Percentiles rank a stretch among this genome's conserved stretches.
These are phyloP conservation scores for Crepidotus sp. DNA, from an alignment of 1,284 basidiomycete genomes.

Conservation along the genomic window DNA sequence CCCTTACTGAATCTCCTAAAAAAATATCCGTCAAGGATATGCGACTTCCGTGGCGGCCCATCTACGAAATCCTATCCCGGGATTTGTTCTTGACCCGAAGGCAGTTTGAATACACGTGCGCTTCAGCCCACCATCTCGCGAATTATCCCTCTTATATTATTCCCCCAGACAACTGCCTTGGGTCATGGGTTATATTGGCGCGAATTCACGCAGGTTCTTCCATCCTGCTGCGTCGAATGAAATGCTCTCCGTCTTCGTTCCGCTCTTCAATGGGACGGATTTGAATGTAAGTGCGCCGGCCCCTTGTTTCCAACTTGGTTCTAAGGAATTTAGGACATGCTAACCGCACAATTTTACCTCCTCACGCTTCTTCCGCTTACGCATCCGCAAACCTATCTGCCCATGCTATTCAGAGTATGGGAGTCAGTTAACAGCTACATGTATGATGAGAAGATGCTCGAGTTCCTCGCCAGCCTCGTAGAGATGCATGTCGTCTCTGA, in stretches of 20 bases:
- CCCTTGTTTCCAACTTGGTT: conserved; percentile 1
- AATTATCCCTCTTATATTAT: conserved; percentile 5
- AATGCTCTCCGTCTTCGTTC: conserved; percentile 81
- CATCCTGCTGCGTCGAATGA: conserved; percentile 82
- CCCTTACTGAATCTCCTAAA: conserved; percentile 56
- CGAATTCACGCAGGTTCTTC: conserved; percentile 81
- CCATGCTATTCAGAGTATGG: conserved; percentile 76
- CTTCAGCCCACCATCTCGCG: conserved; percentile 1
- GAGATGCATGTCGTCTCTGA: conserved; percentile 69
- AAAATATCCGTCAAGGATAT: conserved; percentile 75
- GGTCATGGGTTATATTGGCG: conserved; percentile 81
- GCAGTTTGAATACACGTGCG: conserved; percentile 71
- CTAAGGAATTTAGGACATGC: conserved; percentile 42
- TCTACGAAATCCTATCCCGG: conserved; percentile 72
- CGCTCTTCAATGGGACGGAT: conserved; percentile 65
- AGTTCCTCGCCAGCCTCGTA: conserved; percentile 59
- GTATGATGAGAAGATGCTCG: conserved; percentile 76
- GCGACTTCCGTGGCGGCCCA: conserved; percentile 81
- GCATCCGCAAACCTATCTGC: conserved; percentile 74
- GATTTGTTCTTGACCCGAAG: conserved; percentile 80
- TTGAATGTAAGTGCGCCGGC: conserved; percentile 58
- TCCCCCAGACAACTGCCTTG: conserved; percentile 62
- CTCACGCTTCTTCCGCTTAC: conserved; percentile 72
- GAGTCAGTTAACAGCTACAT: conserved; percentile 77
- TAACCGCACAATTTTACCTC: conserved; percentile 76